phyloP scores from a whole-genome alignment of 2,329 filamentous ascomycete species.

The Eutypella sp. region DNA sequence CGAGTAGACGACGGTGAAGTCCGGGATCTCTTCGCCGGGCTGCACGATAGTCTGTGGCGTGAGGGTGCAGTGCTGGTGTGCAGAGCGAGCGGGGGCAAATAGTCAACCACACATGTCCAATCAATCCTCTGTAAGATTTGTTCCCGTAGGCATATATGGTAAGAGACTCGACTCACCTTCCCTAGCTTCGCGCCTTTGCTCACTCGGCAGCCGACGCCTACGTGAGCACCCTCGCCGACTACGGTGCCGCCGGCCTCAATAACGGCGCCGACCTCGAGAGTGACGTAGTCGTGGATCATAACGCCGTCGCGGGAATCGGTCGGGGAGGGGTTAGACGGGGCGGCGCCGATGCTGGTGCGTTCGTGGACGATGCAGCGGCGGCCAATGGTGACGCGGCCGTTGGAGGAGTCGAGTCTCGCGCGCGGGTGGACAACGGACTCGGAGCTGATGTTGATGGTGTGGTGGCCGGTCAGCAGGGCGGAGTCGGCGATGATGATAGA shows the following conservation, averaged over 20 bases:
- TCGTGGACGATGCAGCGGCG: constrained; percentile 80
- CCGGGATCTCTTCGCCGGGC: constrained; percentile 54
- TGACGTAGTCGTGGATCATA: constrained; percentile 54
- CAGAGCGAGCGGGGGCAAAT: neutral
- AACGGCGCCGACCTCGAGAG: constrained; percentile 53
- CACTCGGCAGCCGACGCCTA: constrained; percentile 57
- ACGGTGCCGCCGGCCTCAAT: constrained; percentile 60
- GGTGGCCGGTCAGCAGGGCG: constrained; percentile 61
- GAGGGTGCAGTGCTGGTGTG: constrained; percentile 61
- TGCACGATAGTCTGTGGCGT: constrained; percentile 57
- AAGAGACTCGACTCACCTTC: constrained; percentile 41
- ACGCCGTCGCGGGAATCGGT: constrained; percentile 42
- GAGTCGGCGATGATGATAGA: constrained; percentile 58
- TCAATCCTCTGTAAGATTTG: neutral
- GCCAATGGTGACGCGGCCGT: constrained; percentile 75
- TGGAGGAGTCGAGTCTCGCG: constrained; percentile 69
- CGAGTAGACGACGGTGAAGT: constrained; percentile 67
- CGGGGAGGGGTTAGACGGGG: constrained; percentile 23
- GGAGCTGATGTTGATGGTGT: constrained; percentile 73
- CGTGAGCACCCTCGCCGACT: constrained; percentile 54
- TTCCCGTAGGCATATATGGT: neutral
- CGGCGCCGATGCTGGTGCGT: constrained; percentile 50
- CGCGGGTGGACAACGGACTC: constrained; percentile 85
- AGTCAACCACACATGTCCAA: neutral
- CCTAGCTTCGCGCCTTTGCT: constrained; percentile 58